Evolutionary conservation across 208 protist genomes (phyloP), one percentile per base, ranked within the genome.

Genomic region (Wallacemonas collosoma): DNA sequence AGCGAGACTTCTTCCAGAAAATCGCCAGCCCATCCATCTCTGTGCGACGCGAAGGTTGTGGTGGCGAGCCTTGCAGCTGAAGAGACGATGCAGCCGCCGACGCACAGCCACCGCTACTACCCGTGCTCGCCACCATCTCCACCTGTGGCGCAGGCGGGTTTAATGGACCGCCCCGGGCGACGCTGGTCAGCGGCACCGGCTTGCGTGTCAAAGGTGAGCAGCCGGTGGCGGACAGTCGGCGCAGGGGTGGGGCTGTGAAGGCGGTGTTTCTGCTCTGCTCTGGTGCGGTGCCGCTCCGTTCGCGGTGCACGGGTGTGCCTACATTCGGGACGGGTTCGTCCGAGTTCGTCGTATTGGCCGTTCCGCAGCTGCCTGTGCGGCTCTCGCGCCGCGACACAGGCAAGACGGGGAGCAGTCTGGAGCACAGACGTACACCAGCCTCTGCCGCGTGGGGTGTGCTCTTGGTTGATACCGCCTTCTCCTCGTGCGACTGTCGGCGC

Each of bases 11-110:
- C 36, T 87, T 75, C 72, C 85, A 96, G 73, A 91, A 93, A 45
- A 94, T 85, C 39, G 81, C 83, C 9, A 93, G 87, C 11, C 92
- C 92, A n/a, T 96, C 92, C 83, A 92, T 91, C 68, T 96, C 92
- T 8, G 82, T 77, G 55, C 79, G 72, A 36, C 77, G 82, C 45
- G 48, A 48, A 26, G 26, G 26, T 9, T 38, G 26, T 40, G 39
- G n/a, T 35, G 50, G 64, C 7, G 44, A 17, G 36, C 3, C 39
- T 9, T 5, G 39, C 54, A 39, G 11, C 54, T 40, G 35, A 36
- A 40, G 4, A 4, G 54, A 9, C 64, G 50, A 48, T 44, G 45
- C 5, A 15, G 36, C 12, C 45, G 62, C 7, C 6, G 9, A 38
- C 14, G 41, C 51, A 44, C 62, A 38, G 4, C 41, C 17, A 38